These are phyloP conservation scores for Lasiodiplodia hormozganensis DNA, from an alignment of 2,329 filamentous ascomycete species.

Conservation along the genomic window DNA sequence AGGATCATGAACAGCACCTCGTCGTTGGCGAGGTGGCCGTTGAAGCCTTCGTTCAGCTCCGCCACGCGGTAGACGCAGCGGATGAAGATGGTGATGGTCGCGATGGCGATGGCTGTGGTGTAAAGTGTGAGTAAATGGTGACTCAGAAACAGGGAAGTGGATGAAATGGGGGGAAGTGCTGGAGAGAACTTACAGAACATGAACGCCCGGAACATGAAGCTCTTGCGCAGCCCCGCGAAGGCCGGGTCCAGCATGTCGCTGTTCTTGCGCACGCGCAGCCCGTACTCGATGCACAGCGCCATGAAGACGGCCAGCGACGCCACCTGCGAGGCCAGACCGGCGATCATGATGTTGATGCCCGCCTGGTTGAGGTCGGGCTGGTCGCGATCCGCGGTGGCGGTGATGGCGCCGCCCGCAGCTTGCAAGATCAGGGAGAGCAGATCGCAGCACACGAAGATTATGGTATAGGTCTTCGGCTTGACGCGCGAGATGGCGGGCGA, in stretches of 20 bases:
- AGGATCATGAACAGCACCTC: conserved; percentile 58
- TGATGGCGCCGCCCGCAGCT: conserved; percentile 63
- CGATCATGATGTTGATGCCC: conserved; percentile 64
- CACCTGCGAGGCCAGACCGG: conserved; percentile 65
- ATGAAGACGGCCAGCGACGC: conserved; percentile 59
- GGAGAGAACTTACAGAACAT: neutral
- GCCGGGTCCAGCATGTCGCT: neutral
- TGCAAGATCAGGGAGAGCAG: conserved; percentile 65
- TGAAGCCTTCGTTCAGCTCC: conserved; percentile 56
- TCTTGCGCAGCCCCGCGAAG: neutral
- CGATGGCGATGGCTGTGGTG: conserved; percentile 40
- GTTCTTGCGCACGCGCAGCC: conserved; percentile 27
- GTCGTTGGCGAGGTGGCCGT: conserved; percentile 54
- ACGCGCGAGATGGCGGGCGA: conserved; percentile 48
- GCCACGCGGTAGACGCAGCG: conserved; percentile 59
- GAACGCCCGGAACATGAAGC: conserved; percentile 2
- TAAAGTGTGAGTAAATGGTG: neutral
- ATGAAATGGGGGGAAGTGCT: too few relatives aligned
- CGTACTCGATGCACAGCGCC: conserved; percentile 48
- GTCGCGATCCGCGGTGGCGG: conserved; percentile 56
- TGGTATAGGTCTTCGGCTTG: conserved; percentile 56
- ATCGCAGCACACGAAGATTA: conserved; percentile 66
- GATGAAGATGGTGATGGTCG: conserved; percentile 54
- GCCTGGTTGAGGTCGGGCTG: conserved; percentile 44
- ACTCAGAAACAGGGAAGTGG: neutral